phyloP scores from a whole-genome alignment of 495 filamentous ascomycete genomes.

The Penicillium arizonense region DNA sequence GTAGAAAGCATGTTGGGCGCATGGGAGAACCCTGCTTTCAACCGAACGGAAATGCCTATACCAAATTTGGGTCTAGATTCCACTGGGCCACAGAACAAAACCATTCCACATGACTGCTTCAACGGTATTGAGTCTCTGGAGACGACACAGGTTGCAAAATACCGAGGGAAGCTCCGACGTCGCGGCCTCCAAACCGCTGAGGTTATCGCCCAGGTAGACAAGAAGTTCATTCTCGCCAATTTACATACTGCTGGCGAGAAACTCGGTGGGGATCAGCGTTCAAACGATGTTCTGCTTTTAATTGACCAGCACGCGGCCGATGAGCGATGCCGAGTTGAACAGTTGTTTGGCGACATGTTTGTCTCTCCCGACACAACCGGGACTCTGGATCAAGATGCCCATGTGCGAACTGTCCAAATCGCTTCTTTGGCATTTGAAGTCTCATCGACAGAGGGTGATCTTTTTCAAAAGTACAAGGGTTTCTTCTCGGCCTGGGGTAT shows the following conservation, averaged over 20 bases:
- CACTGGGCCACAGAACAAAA: background rate
- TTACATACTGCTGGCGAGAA: constrained; percentile 23
- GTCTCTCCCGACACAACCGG: background rate
- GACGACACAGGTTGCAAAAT: constrained; percentile 24
- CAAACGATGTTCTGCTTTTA: constrained; percentile 56
- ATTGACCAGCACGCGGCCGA: constrained; percentile 96
- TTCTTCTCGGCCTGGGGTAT: constrained; percentile 76
- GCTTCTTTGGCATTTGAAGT: constrained; percentile 63
- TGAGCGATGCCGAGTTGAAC: constrained; percentile 81
- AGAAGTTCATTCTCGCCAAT: constrained; percentile 81
- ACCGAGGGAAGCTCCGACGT: constrained; percentile 63
- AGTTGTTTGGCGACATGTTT: constrained; percentile 54
- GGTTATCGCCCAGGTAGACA: constrained; percentile 81
- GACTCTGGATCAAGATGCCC: background rate
- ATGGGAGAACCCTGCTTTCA: constrained; percentile 67
- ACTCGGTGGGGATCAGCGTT: background rate
- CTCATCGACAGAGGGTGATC: constrained; percentile 51
- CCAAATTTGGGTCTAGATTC: constrained; percentile 24
- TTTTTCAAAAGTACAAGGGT: constrained; percentile 51
- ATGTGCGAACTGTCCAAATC: constrained; percentile 30
- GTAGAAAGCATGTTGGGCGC: constrained; percentile 33
- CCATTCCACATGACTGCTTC: constrained; percentile 5
- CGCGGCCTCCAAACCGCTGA: constrained; percentile 57
- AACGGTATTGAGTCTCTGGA: constrained; percentile 12
- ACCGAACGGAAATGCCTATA: constrained; percentile 50